These are phyloP conservation scores for Lichtheimia ornata DNA, from an alignment of 371 early-diverging fungal species.

Conservation along the genomic window DNA sequence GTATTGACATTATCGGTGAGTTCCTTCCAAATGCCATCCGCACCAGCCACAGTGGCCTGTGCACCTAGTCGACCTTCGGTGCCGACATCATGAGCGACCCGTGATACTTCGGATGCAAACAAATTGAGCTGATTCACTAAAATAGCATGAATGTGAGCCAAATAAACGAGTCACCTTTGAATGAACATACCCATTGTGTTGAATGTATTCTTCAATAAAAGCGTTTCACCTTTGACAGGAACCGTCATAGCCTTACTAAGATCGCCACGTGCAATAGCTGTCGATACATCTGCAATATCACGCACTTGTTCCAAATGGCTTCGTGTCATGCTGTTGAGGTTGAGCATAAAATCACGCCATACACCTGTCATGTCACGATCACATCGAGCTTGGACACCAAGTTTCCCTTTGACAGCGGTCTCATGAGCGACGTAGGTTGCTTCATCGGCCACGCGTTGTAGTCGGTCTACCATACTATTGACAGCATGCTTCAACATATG, in stretches of 20 bases:
- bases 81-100: slow-evolving; percentile 56
- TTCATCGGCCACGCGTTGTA: slow-evolving; percentile 57
- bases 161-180: neutral
- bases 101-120: slow-evolving; percentile 57
- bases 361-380: neutral
- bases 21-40: slow-evolving; percentile 69
- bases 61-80: slow-evolving; percentile 53
- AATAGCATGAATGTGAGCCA: neutral
- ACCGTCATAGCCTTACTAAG: slow-evolving; percentile 61
- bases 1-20: slow-evolving; percentile 66
- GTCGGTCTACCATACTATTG: slow-evolving; percentile 65
- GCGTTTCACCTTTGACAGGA: slow-evolving; percentile 66
- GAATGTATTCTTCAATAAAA: slow-evolving; percentile 69
- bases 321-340: slow-evolving; percentile 8
- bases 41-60: slow-evolving; percentile 49
- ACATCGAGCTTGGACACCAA: neutral
- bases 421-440: slow-evolving; percentile 63
- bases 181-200: slow-evolving; percentile 71
- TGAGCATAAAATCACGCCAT: slow-evolving; percentile 3
- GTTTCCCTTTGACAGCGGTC: slow-evolving; percentile 48
- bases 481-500: slow-evolving; percentile 57
- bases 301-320: slow-evolving; percentile 34
- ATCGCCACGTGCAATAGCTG: slow-evolving; percentile 70
- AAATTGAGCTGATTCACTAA: slow-evolving; percentile 49
- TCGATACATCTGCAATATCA: slow-evolving; percentile 66